Conservation (phyloP, 1,139 yeast genomes). For the Yamadazyma atmosphaerica region DNA sequence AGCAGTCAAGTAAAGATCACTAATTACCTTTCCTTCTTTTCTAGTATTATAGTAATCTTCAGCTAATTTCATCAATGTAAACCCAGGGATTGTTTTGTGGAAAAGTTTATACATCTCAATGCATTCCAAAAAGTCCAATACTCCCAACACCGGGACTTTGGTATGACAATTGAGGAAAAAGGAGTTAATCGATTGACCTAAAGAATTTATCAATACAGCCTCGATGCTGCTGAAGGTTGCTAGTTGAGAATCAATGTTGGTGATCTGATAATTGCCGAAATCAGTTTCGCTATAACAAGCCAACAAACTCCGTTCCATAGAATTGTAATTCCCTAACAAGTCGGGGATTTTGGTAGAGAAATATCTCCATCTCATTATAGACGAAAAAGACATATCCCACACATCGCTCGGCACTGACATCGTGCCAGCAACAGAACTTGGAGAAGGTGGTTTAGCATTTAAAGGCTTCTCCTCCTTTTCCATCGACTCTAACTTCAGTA, state of each 20-base stretch:
- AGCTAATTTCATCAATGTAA: conserved; percentile 24
- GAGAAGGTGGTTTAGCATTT: background rate
- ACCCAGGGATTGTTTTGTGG: conserved; percentile 17
- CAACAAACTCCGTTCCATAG: conserved; percentile 17
- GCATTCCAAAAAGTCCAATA: conserved; percentile 29
- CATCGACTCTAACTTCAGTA: conserved; percentile 30
- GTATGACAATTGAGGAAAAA: conserved; percentile 37
- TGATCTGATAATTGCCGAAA: conserved; percentile 3
- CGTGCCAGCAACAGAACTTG: background rate
- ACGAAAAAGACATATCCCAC: conserved; percentile 41
- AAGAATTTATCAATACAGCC: conserved; percentile 19
- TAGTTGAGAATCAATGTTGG: conserved; percentile 19
- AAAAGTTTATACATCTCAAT: conserved; percentile 30
- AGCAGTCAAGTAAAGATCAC: conserved; percentile 11
- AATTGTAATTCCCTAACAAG: conserved; percentile 15
- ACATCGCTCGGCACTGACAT: background rate
- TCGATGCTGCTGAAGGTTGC: conserved; percentile 20
- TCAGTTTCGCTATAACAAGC: conserved; percentile 18
- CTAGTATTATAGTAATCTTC: conserved; percentile 18
- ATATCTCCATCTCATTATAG: conserved; percentile 31
- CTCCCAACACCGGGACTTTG: conserved; percentile 36
- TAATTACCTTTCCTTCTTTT: conserved; percentile 4
- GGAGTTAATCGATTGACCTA: conserved; percentile 25
- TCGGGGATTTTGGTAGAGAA: conserved; percentile 21
- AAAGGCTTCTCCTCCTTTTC: background rate